phyloP scores from a whole-genome alignment of 1,284 basidiomycete species.

The Golubevia sp. region DNA sequence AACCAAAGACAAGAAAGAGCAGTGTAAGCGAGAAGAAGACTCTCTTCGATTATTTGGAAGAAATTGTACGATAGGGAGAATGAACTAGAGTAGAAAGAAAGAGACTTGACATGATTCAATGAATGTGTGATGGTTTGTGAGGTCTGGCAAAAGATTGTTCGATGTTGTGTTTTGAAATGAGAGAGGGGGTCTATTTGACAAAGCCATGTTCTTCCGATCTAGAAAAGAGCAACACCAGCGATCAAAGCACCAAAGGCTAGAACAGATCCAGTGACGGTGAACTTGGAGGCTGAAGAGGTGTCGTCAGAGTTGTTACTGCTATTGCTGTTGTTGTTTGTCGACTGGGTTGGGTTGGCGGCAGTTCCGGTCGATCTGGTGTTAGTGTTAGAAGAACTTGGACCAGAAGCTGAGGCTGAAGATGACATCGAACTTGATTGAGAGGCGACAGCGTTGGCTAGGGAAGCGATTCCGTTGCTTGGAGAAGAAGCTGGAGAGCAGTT shows the following conservation, averaged over 20 bases:
- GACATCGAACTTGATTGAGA: not conserved
- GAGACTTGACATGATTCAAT: too few relatives aligned
- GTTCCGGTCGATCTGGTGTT: not conserved
- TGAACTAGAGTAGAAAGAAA: too few relatives aligned
- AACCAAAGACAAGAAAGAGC: too few relatives aligned
- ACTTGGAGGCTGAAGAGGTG: not conserved
- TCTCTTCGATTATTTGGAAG: too few relatives aligned
- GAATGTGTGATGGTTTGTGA: too few relatives aligned
- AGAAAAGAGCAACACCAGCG: not conserved
- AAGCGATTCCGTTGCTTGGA: slow-evolving; percentile 50
- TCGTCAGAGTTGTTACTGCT: not conserved
- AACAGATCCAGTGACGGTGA: not conserved
- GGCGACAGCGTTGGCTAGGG: not conserved
- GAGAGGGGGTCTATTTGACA: too few relatives aligned
- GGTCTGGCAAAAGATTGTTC: too few relatives aligned
- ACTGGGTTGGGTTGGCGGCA: not conserved
- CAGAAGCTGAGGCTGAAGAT: not conserved
- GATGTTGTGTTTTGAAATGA: too few relatives aligned
- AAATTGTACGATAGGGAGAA: too few relatives aligned
- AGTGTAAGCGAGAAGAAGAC: too few relatives aligned
- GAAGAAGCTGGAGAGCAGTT: slow-evolving; percentile 37
- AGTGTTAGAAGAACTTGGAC: not conserved
- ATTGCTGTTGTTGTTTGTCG: not conserved
- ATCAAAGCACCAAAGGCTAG: not conserved
- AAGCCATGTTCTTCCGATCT: too few relatives aligned